These are phyloP conservation scores for Helenozyma rhizophorensis DNA, from an alignment of 805 yeast species.

Conservation along the genomic window DNA sequence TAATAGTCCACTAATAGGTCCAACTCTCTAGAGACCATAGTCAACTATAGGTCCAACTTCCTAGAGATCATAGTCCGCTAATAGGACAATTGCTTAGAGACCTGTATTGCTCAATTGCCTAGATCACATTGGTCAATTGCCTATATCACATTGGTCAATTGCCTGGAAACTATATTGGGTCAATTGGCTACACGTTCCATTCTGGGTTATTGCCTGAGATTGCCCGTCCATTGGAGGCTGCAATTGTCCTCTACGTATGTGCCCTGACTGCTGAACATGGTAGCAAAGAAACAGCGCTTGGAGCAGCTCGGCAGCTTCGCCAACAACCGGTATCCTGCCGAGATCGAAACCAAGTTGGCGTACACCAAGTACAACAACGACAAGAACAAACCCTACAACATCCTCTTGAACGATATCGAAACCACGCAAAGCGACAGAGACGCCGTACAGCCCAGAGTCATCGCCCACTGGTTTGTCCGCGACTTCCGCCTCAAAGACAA, in stretches of 20 bases:
- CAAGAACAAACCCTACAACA: conserved; percentile 26
- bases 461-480: conserved; percentile 45
- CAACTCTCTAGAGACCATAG: too few relatives aligned
- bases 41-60: too few relatives aligned
- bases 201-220: not conserved
- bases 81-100: too few relatives aligned
- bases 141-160: too few relatives aligned
- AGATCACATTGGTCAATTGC: too few relatives aligned
- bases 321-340: conserved; percentile 10
- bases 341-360: conserved; percentile 12
- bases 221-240: too few relatives aligned
- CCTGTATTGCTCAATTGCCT: too few relatives aligned
- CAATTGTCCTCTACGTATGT: too few relatives aligned
- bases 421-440: conserved; percentile 9
- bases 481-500: conserved; percentile 47
- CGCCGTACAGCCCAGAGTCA: conserved; percentile 14
- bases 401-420: conserved; percentile 12
- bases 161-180: too few relatives aligned
- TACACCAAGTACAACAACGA: conserved; percentile 23
- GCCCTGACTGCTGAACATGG: conserved; percentile 9
- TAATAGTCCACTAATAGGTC: too few relatives aligned
- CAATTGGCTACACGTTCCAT: not conserved
- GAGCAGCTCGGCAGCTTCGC: conserved; percentile 12
- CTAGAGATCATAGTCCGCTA: too few relatives aligned
- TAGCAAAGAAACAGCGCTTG: conserved; percentile 12